These are phyloP conservation scores for Orbilia ellipsospora DNA, from an alignment of 2,329 filamentous ascomycete species.

Conservation along the genomic window DNA sequence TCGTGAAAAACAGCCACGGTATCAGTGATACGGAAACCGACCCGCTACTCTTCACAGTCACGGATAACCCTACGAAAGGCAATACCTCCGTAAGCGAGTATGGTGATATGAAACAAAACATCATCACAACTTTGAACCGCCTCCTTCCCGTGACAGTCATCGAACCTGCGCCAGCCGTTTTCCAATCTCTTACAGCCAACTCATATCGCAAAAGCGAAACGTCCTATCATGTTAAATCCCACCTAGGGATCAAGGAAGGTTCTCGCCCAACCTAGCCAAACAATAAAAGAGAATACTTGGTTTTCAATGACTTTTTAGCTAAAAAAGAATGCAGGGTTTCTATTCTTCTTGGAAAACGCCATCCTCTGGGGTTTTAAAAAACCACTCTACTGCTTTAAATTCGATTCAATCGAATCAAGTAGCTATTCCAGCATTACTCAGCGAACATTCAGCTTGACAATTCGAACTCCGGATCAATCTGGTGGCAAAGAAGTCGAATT, in stretches of 20 bases:
- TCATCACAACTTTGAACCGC: conserved; percentile 55
- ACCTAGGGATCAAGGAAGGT: conserved; percentile 75
- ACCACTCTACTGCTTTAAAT: conserved; percentile 73
- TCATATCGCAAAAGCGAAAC: conserved; percentile 65
- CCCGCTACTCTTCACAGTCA: conserved; percentile 74
- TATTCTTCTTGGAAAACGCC: conserved; percentile 75
- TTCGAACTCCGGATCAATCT: conserved; percentile 66
- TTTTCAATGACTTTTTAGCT: conserved; percentile 3
- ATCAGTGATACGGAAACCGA: conserved; percentile 63
- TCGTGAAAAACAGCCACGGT: conserved; percentile 67
- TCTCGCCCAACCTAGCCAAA: neutral
- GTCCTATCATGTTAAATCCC: conserved; percentile 74
- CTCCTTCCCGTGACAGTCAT: conserved; percentile 52
- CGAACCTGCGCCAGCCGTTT: conserved; percentile 55
- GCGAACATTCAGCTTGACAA: conserved; percentile 75
- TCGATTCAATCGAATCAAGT: conserved; percentile 71
- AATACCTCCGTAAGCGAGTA: conserved; percentile 63
- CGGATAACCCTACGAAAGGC: conserved; percentile 70
- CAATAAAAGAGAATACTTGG: neutral
- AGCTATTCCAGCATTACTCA: conserved; percentile 76
- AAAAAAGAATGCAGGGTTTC: conserved; percentile 63
- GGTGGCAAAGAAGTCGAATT: conserved; percentile 72
- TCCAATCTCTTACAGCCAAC: conserved; percentile 56
- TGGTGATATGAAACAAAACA: conserved; percentile 52
- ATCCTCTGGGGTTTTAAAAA: conserved; percentile 79